phyloP scores from a whole-genome alignment of 768 basidiomycete species.

The Naganishia randhawae region DNA sequence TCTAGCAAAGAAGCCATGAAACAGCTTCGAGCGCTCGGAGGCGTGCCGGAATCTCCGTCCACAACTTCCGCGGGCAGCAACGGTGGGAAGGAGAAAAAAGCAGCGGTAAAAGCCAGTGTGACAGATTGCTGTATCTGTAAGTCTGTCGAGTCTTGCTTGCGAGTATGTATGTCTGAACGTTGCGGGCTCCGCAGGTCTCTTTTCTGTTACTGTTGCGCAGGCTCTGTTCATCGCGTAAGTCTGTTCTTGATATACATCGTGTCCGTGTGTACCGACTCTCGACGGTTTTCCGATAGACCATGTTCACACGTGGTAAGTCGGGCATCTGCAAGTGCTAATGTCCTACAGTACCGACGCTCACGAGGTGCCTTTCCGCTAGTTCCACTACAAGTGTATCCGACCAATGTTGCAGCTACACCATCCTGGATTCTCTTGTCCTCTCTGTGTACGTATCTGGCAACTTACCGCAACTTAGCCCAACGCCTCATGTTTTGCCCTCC shows the following conservation, averaged over 20 bases:
- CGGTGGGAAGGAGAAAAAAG: constrained; percentile 33
- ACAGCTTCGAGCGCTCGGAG: constrained; percentile 60
- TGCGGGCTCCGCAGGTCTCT: constrained; percentile 53
- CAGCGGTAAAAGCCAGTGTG: constrained; percentile 45
- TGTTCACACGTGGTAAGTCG: constrained; percentile 71
- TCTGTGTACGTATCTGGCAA: constrained; percentile 57
- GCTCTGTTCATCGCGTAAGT: constrained; percentile 81
- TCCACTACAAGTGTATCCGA: constrained; percentile 80
- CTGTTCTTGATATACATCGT: not conserved
- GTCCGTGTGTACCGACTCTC: not conserved
- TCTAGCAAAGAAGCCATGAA: constrained; percentile 62
- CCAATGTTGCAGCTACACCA: constrained; percentile 84
- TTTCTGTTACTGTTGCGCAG: constrained; percentile 87
- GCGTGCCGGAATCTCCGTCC: constrained; percentile 33
- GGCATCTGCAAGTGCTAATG: too few relatives aligned
- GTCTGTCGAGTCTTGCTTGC: constrained; percentile 42
- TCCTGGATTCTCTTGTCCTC: constrained; percentile 88
- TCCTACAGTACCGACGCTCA: not conserved
- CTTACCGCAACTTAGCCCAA: not conserved
- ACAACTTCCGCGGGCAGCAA: constrained; percentile 25
- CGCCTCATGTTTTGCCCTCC: not conserved
- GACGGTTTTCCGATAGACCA: constrained; percentile 54
- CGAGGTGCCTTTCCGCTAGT: constrained; percentile 26
- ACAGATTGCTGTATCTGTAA: constrained; percentile 88
- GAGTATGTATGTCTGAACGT: not conserved